A percentile compares a stretch with the other conserved stretches of the same genome.
Conservation (phyloP, 108 stramenopile species). For the Conticribra weissflogii region DNA sequence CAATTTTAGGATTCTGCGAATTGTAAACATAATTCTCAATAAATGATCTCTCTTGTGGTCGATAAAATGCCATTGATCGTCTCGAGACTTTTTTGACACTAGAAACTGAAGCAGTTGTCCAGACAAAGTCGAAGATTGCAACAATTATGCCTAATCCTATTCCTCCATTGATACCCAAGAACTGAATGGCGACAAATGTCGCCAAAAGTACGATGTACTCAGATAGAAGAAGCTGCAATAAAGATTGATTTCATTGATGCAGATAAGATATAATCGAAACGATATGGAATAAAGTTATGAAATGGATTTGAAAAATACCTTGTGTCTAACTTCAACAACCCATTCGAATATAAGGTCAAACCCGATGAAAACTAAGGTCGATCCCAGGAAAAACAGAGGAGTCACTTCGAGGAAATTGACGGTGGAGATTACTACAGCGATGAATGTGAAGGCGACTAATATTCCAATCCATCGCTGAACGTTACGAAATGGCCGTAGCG, state of each 20-base stretch:
- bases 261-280: background rate
- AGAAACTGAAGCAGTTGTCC: slow-evolving; percentile 69
- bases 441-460: slow-evolving; percentile 60
- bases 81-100: slow-evolving; percentile 58
- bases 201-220: slow-evolving; percentile 48
- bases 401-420: slow-evolving; percentile 78
- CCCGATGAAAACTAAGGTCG: slow-evolving; percentile 90
- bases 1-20: slow-evolving; percentile 54
- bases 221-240: slow-evolving; percentile 37
- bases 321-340: slow-evolving; percentile 89
- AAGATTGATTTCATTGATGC: background rate
- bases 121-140: slow-evolving; percentile 79
- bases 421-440: slow-evolving; percentile 72
- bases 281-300: background rate
- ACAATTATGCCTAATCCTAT: slow-evolving; percentile 52
- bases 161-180: too few relatives aligned
- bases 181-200: slow-evolving; percentile 50
- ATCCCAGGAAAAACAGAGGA: slow-evolving; percentile 93
- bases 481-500: too few relatives aligned
- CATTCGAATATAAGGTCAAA: slow-evolving; percentile 95
- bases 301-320: slow-evolving; percentile 44
- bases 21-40: slow-evolving; percentile 72
- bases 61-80: slow-evolving; percentile 79
- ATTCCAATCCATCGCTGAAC: slow-evolving; percentile 69
- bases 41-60: slow-evolving; percentile 63